A percentile compares a stretch with the other conserved stretches of the same genome.
Evolutionary conservation across 2,329 filamentous ascomycete genomes (phyloP).

Genomic region (Orbilia brochopaga): DNA sequence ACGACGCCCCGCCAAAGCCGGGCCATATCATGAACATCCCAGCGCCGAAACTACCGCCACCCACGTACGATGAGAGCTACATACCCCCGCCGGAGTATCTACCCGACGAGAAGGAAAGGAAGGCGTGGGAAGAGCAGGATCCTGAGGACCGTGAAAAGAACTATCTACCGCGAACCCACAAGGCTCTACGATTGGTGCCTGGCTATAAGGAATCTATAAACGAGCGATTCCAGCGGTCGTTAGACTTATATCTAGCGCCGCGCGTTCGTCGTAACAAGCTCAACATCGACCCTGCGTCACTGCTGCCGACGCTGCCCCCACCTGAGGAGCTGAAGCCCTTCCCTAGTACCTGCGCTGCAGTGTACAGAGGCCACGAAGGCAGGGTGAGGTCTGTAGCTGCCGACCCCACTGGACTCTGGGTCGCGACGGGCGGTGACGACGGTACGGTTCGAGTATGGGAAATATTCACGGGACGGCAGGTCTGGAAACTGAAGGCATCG

Average conservation of each 20-base stretch:
- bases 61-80: conserved; percentile 93
- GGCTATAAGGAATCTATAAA: conserved; percentile 90
- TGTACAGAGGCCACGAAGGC: conserved; percentile 87
- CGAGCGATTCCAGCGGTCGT: conserved; percentile 91
- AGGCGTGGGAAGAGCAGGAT: conserved; percentile 82
- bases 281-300: conserved; percentile 92
- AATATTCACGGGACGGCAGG: conserved; percentile 79
- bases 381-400: conserved; percentile 83
- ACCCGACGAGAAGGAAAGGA: conserved; percentile 80
- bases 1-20: conserved; percentile 75
- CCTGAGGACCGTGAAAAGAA: conserved; percentile 90
- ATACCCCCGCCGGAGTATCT: conserved; percentile 95
- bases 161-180: conserved; percentile 81
- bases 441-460: conserved; percentile 92
- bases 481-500: conserved; percentile 78
- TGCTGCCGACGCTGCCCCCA: conserved; percentile 89
- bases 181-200: conserved; percentile 86
- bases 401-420: conserved; percentile 81
- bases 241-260: conserved; percentile 94
- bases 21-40: conserved; percentile 93
- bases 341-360: conserved; percentile 83
- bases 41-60: conserved; percentile 89
- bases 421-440: conserved; percentile 93
- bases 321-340: conserved; percentile 94
- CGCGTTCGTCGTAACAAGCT: conserved; percentile 89